Conservation (phyloP, 768 basidiomycete species). For the Tephrocybe rancida region DNA sequence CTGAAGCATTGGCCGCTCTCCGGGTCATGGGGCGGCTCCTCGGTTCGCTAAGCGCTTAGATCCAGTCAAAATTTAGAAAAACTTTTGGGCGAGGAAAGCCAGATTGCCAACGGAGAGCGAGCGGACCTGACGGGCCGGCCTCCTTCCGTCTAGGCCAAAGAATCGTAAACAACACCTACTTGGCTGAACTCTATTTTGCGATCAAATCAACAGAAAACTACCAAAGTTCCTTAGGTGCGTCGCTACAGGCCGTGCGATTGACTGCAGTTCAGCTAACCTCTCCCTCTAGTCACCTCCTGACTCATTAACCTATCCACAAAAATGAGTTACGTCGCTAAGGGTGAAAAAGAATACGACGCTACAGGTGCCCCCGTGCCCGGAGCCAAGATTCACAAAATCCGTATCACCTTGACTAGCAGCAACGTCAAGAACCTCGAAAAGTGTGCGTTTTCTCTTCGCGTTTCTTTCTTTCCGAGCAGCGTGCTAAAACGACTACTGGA, state of each 20-base stretch:
- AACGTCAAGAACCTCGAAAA: slow-evolving; percentile 99
- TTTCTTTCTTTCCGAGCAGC: not conserved
- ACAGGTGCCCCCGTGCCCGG: slow-evolving; percentile 82
- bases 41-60: too few species aligned
- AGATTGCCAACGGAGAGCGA: not conserved
- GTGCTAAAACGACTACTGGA: not conserved
- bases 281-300: slow-evolving; percentile 75
- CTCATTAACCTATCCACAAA: slow-evolving; percentile 50
- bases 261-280: slow-evolving; percentile 8
- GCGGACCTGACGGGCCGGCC: not conserved
- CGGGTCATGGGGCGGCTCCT: too few species aligned
- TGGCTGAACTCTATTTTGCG: slow-evolving; percentile 39
- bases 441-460: slow-evolving; percentile 56
- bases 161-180: slow-evolving; percentile 5
- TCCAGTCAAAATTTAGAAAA: too few species aligned
- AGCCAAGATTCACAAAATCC: slow-evolving; percentile 97
- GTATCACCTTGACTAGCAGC: slow-evolving; percentile 97
- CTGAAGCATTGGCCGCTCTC: too few species aligned
- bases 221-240: slow-evolving; percentile 45
- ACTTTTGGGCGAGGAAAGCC: too few species aligned
- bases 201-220: slow-evolving; percentile 42
- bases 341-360: slow-evolving; percentile 97
- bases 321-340: slow-evolving; percentile 99
- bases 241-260: not conserved
- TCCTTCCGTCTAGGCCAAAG: not conserved